phyloP scores from a whole-genome alignment of 2,329 filamentous ascomycete species.

The Epichloe gansuensis region DNA sequence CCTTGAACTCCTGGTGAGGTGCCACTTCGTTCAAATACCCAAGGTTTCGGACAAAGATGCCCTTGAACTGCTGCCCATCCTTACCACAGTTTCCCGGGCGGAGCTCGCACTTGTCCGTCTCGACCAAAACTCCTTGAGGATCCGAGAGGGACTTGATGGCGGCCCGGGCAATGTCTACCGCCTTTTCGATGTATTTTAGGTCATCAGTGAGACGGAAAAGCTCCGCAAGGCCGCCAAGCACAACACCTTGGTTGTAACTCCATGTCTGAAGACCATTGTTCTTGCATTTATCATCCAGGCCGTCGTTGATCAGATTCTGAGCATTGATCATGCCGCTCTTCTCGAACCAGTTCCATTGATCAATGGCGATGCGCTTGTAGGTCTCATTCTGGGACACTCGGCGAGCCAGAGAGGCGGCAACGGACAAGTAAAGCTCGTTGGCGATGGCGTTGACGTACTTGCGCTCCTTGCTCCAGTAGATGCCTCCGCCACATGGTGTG shows the following conservation, averaged over 20 bases:
- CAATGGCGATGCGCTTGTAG: slow-evolving; percentile 36
- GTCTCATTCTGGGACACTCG: slow-evolving; percentile 26
- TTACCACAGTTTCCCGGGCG: slow-evolving; percentile 24
- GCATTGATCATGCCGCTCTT: slow-evolving; percentile 38
- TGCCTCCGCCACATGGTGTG: slow-evolving; percentile 38
- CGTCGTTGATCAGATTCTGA: slow-evolving; percentile 40
- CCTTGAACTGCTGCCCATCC: slow-evolving; percentile 57
- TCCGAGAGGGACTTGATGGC: slow-evolving; percentile 34
- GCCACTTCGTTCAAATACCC: slow-evolving; percentile 40
- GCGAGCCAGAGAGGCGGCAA: slow-evolving; percentile 40
- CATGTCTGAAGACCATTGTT: slow-evolving; percentile 39
- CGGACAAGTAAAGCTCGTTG: slow-evolving; percentile 44
- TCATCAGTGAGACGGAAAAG: slow-evolving; percentile 32
- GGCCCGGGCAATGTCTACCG: slow-evolving; percentile 37
- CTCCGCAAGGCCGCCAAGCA: slow-evolving; percentile 42
- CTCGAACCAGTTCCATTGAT: slow-evolving; percentile 41
- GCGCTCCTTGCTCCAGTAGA: slow-evolving; percentile 43
- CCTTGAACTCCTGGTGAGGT: slow-evolving; percentile 34
- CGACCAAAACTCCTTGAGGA: slow-evolving; percentile 31
- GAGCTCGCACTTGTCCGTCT: slow-evolving; percentile 23
- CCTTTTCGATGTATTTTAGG: slow-evolving; percentile 26
- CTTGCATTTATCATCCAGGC: slow-evolving; percentile 32
- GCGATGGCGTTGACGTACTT: slow-evolving; percentile 41
- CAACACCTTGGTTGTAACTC: slow-evolving; percentile 46
- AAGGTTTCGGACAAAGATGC: slow-evolving; percentile 54